Evolutionary conservation across 1,139 yeast genomes (phyloP).

Genomic region (Candida tunisiensis): DNA sequence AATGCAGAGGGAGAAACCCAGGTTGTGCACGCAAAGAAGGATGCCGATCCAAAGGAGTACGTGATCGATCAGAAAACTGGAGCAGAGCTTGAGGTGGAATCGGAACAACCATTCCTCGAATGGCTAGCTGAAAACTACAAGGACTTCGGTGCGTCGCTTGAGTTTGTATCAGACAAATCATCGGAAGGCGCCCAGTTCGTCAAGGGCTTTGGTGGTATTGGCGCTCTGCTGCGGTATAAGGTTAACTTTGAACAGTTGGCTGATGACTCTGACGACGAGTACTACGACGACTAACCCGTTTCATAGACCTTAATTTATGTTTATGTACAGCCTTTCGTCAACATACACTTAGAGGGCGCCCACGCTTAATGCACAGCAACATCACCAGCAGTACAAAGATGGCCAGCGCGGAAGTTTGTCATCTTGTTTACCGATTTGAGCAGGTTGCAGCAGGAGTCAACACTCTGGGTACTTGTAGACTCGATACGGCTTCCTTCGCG

Average conservation of each 20-base stretch:
- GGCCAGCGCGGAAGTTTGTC: too few species aligned
- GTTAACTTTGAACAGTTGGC: slow-evolving; percentile 90
- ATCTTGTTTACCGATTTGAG: too few species aligned
- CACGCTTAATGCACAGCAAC: too few species aligned
- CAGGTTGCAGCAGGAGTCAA: too few species aligned
- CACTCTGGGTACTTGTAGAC: too few species aligned
- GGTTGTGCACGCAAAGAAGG: slow-evolving; percentile 56
- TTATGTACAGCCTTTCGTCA: too few species aligned
- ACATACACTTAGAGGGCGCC: too few species aligned
- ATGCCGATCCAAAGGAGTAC: slow-evolving; percentile 40
- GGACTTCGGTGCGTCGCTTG: slow-evolving; percentile 85
- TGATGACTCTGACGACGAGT: slow-evolving; percentile 83
- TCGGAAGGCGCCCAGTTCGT: slow-evolving; percentile 98
- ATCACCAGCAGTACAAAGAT: too few species aligned
- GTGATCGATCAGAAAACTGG: slow-evolving; percentile 75
- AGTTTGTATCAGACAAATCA: slow-evolving; percentile 90
- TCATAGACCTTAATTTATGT: too few species aligned
- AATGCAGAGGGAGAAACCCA: slow-evolving; percentile 62
- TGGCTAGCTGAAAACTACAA: slow-evolving; percentile 97
- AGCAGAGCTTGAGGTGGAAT: slow-evolving; percentile 69
- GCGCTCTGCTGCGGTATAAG: slow-evolving; percentile 89
- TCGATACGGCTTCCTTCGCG: too few species aligned
- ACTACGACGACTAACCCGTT: slow-evolving; percentile 52
- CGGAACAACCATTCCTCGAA: slow-evolving; percentile 75
- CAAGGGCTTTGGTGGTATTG: slow-evolving; percentile 97